phyloP scores from a whole-genome alignment of 2,329 filamentous ascomycete species.

The Claviceps sp. region DNA sequence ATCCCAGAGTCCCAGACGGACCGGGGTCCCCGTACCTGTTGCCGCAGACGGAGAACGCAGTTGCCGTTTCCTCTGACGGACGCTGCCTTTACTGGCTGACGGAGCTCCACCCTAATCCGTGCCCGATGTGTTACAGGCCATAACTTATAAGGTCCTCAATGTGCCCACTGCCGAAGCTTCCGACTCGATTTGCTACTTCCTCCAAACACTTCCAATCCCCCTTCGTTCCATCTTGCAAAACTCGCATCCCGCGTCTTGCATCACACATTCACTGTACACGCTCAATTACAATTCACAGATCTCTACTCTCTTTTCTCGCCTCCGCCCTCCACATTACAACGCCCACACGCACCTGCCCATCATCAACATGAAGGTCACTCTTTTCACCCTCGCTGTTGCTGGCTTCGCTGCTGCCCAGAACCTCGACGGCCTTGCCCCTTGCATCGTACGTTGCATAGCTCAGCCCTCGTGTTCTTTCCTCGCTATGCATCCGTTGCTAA shows the following conservation, averaged over 20 bases:
- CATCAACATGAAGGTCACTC: slow-evolving; percentile 27
- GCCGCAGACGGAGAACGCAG: background rate
- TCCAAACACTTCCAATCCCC: background rate
- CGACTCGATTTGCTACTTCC: background rate
- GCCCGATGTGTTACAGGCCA: too few relatives aligned
- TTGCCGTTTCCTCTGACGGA: background rate
- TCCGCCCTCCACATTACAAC: background rate
- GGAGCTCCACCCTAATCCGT: background rate
- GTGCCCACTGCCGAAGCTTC: background rate
- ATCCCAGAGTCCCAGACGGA: background rate
- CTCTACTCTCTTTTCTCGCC: background rate
- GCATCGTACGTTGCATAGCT: slow-evolving; percentile 23
- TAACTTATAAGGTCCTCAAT: background rate
- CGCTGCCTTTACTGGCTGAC: too few relatives aligned
- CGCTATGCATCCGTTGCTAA: background rate
- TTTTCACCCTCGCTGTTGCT: slow-evolving; percentile 19
- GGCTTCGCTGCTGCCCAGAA: slow-evolving; percentile 26
- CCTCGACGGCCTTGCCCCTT: slow-evolving; percentile 21
- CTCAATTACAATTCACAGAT: too few relatives aligned
- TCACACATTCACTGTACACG: background rate
- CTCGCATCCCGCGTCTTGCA: too few relatives aligned
- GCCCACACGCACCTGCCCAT: background rate
- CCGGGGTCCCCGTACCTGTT: background rate
- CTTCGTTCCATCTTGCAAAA: background rate
- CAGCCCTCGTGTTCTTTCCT: background rate